phyloP scores from a whole-genome alignment of 257 asterid species.

The Paraleonurus japonicus region DNA sequence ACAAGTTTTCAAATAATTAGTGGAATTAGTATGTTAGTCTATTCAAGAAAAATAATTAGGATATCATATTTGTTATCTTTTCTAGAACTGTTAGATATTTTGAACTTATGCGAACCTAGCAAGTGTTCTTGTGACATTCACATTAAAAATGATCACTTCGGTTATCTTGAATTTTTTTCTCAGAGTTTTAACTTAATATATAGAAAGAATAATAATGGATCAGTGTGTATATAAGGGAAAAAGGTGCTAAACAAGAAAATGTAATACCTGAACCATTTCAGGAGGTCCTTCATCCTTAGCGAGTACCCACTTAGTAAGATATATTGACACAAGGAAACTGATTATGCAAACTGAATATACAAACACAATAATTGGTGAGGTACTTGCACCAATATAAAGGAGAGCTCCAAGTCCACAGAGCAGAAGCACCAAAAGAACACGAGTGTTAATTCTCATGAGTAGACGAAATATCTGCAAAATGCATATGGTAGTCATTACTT shows the following conservation, averaged over 20 bases:
- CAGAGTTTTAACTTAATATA: too few relatives aligned
- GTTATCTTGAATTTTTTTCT: neutral
- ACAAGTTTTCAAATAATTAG: neutral
- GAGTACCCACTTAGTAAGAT: slow-evolving; percentile 92
- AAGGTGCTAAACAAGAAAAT: slow-evolving; percentile 23
- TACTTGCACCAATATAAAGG: slow-evolving; percentile 82
- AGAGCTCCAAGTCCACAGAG: slow-evolving; percentile 70
- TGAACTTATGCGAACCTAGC: neutral
- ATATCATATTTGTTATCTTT: neutral
- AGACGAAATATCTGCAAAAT: slow-evolving; percentile 77
- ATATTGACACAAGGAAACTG: slow-evolving; percentile 73
- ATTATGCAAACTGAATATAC: slow-evolving; percentile 88
- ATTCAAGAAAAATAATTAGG: neutral
- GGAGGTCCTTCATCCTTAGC: slow-evolving; percentile 98
- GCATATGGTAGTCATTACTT: slow-evolving; percentile 17
- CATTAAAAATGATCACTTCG: neutral
- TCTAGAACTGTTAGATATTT: neutral
- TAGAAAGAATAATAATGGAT: neutral
- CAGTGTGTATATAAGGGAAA: neutral
- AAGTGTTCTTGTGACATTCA: neutral
- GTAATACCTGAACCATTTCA: slow-evolving; percentile 88
- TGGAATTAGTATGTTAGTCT: neutral
- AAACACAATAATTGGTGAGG: slow-evolving; percentile 87
- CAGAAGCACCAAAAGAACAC: slow-evolving; percentile 73
- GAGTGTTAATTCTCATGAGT: slow-evolving; percentile 74